Conservation (phyloP, 371 early-diverging fungal species). For the Phascolomyces articulosus region DNA sequence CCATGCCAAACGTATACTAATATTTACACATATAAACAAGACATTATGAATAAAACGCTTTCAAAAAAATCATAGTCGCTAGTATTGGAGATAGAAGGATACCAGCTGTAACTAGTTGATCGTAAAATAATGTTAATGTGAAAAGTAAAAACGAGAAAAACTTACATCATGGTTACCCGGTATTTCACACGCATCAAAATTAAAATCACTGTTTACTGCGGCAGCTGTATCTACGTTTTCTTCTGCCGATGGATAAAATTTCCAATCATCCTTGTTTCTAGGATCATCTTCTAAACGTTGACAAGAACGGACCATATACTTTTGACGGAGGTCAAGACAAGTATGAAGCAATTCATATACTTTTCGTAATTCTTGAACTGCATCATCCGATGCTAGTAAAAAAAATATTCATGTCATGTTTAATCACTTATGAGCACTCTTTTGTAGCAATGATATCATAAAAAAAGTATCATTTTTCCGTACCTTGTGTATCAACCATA, state of each 20-base stretch:
- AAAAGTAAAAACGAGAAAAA: too few species aligned
- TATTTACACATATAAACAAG: not conserved
- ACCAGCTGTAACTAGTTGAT: too few species aligned
- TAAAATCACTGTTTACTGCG: constrained; percentile 63
- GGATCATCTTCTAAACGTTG: constrained; percentile 89
- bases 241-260: constrained; percentile 80
- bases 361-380: constrained; percentile 56
- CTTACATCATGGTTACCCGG: constrained; percentile 59
- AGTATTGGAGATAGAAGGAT: too few species aligned
- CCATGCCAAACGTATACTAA: constrained; percentile 30
- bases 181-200: constrained; percentile 58
- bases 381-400: too few species aligned
- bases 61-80: too few species aligned
- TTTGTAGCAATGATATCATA: too few species aligned
- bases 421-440: too few species aligned
- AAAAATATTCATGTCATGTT: too few species aligned
- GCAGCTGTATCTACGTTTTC: constrained; percentile 55
- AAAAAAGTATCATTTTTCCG: too few species aligned
- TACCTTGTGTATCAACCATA: too few species aligned
- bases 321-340: constrained; percentile 82
- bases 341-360: constrained; percentile 60
- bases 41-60: too few species aligned
- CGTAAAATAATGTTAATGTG: too few species aligned
- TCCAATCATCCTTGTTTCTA: constrained; percentile 79
- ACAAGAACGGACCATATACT: constrained; percentile 81